A percentile compares a stretch with the other conserved stretches of the same genome.
These are phyloP conservation scores for Phaeosphaeriaceae sp. DNA, from an alignment of 2,329 filamentous ascomycete species.

Conservation along the genomic window DNA sequence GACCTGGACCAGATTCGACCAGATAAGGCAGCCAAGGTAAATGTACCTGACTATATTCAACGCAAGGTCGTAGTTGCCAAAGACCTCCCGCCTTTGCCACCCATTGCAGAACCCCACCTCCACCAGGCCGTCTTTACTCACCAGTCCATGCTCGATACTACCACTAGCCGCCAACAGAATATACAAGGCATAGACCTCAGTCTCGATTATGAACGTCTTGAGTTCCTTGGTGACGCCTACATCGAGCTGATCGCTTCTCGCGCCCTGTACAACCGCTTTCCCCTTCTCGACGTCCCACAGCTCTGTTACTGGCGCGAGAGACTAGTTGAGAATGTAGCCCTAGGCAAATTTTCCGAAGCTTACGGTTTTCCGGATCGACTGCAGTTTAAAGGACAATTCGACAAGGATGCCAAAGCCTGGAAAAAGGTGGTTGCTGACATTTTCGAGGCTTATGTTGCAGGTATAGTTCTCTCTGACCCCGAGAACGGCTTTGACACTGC, in stretches of 20 bases:
- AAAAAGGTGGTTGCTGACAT: conserved; percentile 83
- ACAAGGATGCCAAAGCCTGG: conserved; percentile 39
- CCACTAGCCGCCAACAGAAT: conserved; percentile 24
- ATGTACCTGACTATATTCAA: conserved; percentile 36
- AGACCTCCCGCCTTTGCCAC: conserved; percentile 64
- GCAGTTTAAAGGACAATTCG: conserved; percentile 53
- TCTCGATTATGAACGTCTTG: conserved; percentile 76
- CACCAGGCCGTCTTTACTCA: conserved; percentile 73
- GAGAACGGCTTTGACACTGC: conserved; percentile 66
- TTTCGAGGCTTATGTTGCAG: conserved; percentile 90
- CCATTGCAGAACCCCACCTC: conserved; percentile 64
- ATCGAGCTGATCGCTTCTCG: conserved; percentile 77
- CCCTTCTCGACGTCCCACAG: conserved; percentile 68
- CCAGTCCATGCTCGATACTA: conserved; percentile 32
- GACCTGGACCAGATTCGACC: conserved; percentile 39
- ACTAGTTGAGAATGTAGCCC: conserved; percentile 79
- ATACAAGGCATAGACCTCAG: conserved; percentile 28
- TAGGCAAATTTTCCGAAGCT: conserved; percentile 70
- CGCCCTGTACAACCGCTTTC: conserved; percentile 77
- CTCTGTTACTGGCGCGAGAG: conserved; percentile 78
- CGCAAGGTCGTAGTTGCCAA: conserved; percentile 37
- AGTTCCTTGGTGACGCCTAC: conserved; percentile 89
- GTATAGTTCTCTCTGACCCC: conserved; percentile 72
- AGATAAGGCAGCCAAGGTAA: conserved; percentile 18
- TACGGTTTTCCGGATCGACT: conserved; percentile 75